A percentile compares a stretch with the other conserved stretches of the same genome.
Conservation (phyloP, 192 early-diverging fungal species). For the Coemansia sp. region DNA sequence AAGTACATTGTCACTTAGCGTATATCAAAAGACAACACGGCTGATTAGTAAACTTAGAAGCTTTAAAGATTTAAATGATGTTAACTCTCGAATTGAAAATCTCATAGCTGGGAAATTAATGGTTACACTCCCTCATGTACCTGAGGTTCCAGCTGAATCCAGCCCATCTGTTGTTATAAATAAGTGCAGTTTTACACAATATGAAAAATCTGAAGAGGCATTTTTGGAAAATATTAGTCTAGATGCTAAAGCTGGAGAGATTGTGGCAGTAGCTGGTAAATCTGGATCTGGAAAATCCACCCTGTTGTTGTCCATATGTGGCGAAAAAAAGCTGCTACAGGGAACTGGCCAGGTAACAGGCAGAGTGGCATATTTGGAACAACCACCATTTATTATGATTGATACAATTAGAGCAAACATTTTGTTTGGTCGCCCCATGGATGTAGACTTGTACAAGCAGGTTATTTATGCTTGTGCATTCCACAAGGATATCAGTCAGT, state of each 20-base stretch:
- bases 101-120: neutral
- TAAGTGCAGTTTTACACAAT: neutral
- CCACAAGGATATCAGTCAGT: conserved; percentile 6
- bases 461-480: conserved; percentile 30
- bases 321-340: conserved; percentile 72
- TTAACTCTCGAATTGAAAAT: neutral
- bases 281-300: conserved; percentile 60
- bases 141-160: conserved; percentile 4
- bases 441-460: conserved; percentile 7
- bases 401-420: conserved; percentile 44
- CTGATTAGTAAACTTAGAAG: neutral
- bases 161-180: neutral
- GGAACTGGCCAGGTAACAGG: conserved; percentile 71
- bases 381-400: conserved; percentile 42
- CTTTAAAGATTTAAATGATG: neutral
- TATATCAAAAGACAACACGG: too few species aligned
- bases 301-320: conserved; percentile 51
- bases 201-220: conserved; percentile 10
- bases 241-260: conserved; percentile 10
- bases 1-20: neutral
- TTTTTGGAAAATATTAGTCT: conserved; percentile 2
- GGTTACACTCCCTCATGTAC: neutral
- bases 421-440: conserved; percentile 19
- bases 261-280: conserved; percentile 52
- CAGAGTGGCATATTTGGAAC: conserved; percentile 29